Percentiles rank a stretch among this genome's conserved stretches.
Conservation (phyloP, 2,329 filamentous ascomycete species). For the Triangularia setosa region DNA sequence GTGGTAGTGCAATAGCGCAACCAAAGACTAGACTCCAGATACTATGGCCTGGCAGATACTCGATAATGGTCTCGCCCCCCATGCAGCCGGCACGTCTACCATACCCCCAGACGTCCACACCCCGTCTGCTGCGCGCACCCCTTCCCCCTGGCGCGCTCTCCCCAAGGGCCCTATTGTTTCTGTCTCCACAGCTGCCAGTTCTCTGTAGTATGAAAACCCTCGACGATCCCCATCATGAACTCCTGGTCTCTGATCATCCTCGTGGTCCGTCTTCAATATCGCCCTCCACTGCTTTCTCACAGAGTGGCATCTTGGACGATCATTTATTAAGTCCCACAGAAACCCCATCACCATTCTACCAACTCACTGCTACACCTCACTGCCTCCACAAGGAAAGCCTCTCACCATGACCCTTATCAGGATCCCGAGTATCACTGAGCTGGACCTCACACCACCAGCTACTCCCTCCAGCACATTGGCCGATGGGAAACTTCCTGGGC, state of each 20-base stretch:
- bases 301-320: neutral
- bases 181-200: neutral
- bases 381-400: neutral
- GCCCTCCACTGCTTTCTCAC: neutral
- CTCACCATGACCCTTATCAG: neutral
- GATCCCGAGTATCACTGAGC: conserved; percentile 11
- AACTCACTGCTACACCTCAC: neutral
- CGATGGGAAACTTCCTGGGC: neutral
- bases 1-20: neutral
- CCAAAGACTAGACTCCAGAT: neutral
- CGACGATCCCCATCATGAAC: neutral
- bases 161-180: neutral
- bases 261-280: neutral
- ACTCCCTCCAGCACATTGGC: neutral
- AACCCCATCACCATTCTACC: neutral
- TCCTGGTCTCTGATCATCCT: conserved; percentile 6
- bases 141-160: neutral
- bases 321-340: neutral
- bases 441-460: neutral
- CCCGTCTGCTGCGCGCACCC: neutral
- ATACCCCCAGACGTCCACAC: neutral
- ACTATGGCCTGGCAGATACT: neutral
- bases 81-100: neutral
- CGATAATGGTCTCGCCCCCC: neutral
- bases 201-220: neutral